Evolutionary conservation across 2,329 filamentous ascomycete genomes (phyloP).

Genomic region (Zymoseptoria brevis): DNA sequence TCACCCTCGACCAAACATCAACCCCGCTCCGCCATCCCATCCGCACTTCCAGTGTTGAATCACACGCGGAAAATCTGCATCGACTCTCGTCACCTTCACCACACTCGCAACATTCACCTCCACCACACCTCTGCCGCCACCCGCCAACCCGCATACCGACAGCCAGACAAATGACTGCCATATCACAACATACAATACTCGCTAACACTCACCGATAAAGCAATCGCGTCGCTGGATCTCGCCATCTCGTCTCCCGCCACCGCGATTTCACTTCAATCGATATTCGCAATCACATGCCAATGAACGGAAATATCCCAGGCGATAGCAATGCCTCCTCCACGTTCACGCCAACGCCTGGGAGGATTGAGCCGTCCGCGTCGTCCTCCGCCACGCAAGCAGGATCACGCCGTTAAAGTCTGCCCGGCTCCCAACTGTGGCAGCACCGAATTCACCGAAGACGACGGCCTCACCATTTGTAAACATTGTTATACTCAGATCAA

Average conservation of each 20-base stretch:
- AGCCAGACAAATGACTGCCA: neutral
- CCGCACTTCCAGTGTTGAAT: neutral
- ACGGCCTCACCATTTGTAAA: slow-evolving; percentile 55
- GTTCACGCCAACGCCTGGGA: neutral
- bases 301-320: neutral
- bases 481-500: slow-evolving; percentile 78
- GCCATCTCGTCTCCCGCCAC: neutral
- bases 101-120: neutral
- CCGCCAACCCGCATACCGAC: neutral
- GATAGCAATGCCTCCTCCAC: neutral
- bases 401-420: slow-evolving; percentile 9
- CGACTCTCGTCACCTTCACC: too few species aligned
- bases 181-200: neutral
- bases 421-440: slow-evolving; percentile 9
- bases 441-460: slow-evolving; percentile 23
- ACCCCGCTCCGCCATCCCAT: neutral
- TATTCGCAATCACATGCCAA: neutral
- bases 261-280: neutral
- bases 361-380: neutral
- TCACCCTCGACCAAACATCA: neutral
- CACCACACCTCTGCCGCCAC: neutral
- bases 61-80: neutral
- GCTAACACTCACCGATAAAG: neutral
- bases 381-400: slow-evolving; percentile 1
- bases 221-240: neutral